Evolutionary conservation across 352 stramenopile genomes (phyloP).

Genomic region (Aphanomyces euteiches): DNA sequence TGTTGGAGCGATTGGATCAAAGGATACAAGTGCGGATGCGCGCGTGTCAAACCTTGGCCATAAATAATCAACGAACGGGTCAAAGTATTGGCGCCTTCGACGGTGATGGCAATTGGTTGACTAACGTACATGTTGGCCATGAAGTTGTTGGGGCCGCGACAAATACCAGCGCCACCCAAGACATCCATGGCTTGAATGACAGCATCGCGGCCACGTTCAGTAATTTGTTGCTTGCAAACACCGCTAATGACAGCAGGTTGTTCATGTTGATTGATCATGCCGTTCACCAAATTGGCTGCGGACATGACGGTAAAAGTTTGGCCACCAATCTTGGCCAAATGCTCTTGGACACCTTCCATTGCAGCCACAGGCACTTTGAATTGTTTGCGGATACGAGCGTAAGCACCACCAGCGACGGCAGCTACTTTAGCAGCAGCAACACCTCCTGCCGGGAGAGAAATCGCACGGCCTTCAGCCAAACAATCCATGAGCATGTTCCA

Average conservation of each 20-base stretch:
- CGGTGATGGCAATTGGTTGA: constrained; percentile 96
- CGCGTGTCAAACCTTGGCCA: constrained; percentile 95
- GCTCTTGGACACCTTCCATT: constrained; percentile 97
- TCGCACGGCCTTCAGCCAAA: constrained; percentile 94
- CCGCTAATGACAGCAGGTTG: constrained; percentile 97
- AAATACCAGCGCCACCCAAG: constrained; percentile 95
- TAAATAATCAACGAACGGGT: constrained; percentile 98
- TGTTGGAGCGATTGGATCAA: constrained; percentile 97
- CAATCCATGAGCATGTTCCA: constrained; percentile 99
- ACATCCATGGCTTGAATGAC: constrained; percentile 98
- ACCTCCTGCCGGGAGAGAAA: constrained; percentile 94
- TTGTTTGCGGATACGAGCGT: constrained; percentile 96
- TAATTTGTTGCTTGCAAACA: constrained; percentile 99
- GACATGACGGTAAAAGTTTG: constrained; percentile 95
- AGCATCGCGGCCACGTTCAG: constrained; percentile 90
- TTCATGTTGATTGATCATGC: constrained; percentile 99
- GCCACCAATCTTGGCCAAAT: constrained; percentile 89
- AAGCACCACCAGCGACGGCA: constrained; percentile 92
- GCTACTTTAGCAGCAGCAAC: constrained; percentile 89
- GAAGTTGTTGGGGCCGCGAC: constrained; percentile 96
- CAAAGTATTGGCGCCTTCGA: constrained; percentile 98
- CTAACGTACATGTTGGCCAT: constrained; percentile 95
- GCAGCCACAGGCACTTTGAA: constrained; percentile 98
- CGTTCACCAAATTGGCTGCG: constrained; percentile 96
- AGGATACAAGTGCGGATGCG: constrained; percentile 96